Percentiles rank a stretch among this genome's conserved stretches.
These are phyloP conservation scores for Aspergillus fumigatus DNA, from an alignment of 2,329 filamentous ascomycete species.

Conservation along the genomic window DNA sequence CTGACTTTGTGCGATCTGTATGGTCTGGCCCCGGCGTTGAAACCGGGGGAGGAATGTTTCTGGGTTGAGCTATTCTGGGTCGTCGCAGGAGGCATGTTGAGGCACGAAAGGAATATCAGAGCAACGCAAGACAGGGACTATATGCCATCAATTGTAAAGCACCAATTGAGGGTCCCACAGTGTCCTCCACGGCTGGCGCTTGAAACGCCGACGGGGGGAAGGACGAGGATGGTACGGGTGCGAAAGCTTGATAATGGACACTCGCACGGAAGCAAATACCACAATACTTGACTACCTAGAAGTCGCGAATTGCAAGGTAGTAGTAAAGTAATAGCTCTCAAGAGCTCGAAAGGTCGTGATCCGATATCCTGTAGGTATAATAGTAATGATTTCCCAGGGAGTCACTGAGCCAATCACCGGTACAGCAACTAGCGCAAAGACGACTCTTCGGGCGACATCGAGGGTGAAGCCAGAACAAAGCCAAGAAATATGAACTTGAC, in stretches of 20 bases:
- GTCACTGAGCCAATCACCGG: not conserved
- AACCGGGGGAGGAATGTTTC: constrained; percentile 31
- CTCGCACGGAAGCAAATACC: not conserved
- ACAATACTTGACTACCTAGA: not conserved
- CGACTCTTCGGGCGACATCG: not conserved
- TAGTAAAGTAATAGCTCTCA: not conserved
- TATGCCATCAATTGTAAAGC: not conserved
- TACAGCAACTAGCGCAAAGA: not conserved
- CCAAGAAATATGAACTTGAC: not conserved
- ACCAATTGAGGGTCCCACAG: not conserved
- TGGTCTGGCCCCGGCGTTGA: constrained; percentile 47
- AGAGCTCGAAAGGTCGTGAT: not conserved
- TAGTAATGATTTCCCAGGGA: not conserved
- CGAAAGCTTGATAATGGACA: not conserved
- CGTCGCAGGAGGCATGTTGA: constrained; percentile 31
- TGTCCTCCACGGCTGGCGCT: not conserved
- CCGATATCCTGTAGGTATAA: not conserved
- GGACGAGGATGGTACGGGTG: not conserved
- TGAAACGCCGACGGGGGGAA: constrained; percentile 1
- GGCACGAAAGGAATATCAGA: constrained; percentile 7
- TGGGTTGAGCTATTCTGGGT: constrained; percentile 26
- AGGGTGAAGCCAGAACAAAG: not conserved
- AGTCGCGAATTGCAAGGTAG: not conserved
- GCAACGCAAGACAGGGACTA: not conserved
- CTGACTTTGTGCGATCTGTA: constrained; percentile 60